A percentile compares a stretch with the other conserved stretches of the same genome.
Conservation (phyloP, 495 filamentous ascomycete genomes). For the Glutinoglossum americanum region DNA sequence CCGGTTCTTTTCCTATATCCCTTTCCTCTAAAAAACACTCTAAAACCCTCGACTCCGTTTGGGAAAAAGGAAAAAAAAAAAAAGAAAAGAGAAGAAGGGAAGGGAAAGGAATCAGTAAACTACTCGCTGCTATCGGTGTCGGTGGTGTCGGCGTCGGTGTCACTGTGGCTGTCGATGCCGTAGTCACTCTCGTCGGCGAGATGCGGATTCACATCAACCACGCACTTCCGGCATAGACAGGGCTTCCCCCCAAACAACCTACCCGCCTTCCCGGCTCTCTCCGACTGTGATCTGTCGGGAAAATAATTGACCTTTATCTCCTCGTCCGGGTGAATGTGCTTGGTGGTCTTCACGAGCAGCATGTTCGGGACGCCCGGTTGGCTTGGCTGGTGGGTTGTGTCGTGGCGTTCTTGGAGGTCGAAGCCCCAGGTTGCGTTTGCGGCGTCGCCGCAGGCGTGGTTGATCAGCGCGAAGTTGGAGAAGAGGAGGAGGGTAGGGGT, state of each 20-base stretch:
- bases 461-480: background rate
- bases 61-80: too few relatives aligned
- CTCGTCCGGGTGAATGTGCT: background rate
- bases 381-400: background rate
- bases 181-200: too few relatives aligned
- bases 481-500: background rate
- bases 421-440: background rate
- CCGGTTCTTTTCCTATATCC: too few relatives aligned
- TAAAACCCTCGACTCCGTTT: too few relatives aligned
- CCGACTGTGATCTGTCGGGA: background rate
- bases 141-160: too few relatives aligned
- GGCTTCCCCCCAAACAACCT: background rate
- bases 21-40: too few relatives aligned
- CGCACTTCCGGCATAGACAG: too few relatives aligned
- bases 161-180: too few relatives aligned
- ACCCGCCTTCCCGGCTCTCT: background rate
- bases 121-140: too few relatives aligned
- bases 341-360: background rate
- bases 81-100: too few relatives aligned
- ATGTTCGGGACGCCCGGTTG: background rate
- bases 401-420: background rate
- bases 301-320: background rate
- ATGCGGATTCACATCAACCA: too few relatives aligned
- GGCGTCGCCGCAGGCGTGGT: background rate
- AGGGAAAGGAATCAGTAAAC: too few relatives aligned